Base-by-base conservation (phyloP, 2,329 filamentous ascomycete genomes). In the Claviceps sp. region DNA sequence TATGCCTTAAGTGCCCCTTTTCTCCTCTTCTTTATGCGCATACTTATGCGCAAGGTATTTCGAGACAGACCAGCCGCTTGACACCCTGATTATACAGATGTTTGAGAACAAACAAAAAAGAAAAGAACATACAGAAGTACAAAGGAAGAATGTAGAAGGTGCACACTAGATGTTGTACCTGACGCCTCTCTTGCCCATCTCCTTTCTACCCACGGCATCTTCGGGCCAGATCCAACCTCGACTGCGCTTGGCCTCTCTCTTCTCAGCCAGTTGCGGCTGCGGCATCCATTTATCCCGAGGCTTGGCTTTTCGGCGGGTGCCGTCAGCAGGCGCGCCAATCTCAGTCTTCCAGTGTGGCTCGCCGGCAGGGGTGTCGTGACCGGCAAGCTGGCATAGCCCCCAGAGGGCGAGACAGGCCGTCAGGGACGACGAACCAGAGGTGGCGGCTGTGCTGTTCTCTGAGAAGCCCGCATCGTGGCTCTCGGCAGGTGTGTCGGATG, bases 191-290 rank as follows among this genome's bases (percentile, higher is more conserved):
- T 79, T 82, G 5, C 82, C 83, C 50, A 84, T 72, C 70, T 90
- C 85, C 68, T 86, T 82, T 60, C 84, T 74, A 8, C 82, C 81
- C 11, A 89, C 72, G 3, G 81, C 73, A 60, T 89, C 86, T 60
- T 89, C 84, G 1, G 86, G 86, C 69, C 81, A 77, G 1, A 88
- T 78, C 86, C 86, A 90, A 0, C 85, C 86, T 34, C 86, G 70
- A 2, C 78, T 74, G 22, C 84, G 69, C 77, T 88, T 89, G 20
- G 84, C 82, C 68, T 86, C 83, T 53, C 80, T 71, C 81, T 86
- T 93, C 78, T 86, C 85, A 36, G 76, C 83, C 59, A 79, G 73
- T 71, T 82, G 86, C 49, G 80, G 81, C 70, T 74, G 80, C 9
- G 86, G 85, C 68, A 90, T 88, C 86, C 86, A 89, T 22, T 70